phyloP scores from a whole-genome alignment of 495 filamentous ascomycete genomes.

The Tetracladium setigerum region DNA sequence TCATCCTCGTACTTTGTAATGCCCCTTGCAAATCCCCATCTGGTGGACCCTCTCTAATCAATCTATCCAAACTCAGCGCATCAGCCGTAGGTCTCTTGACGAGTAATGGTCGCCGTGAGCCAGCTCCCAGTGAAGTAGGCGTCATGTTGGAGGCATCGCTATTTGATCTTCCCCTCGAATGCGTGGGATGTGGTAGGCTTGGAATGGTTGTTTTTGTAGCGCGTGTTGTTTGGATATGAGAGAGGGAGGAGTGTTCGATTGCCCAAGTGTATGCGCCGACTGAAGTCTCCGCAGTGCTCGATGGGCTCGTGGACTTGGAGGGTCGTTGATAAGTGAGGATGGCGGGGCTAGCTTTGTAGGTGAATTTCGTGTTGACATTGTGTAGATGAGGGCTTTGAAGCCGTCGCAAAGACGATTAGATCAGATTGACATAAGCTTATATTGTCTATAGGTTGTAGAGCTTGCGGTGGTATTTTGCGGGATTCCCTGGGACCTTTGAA shows the following conservation, averaged over 20 bases:
- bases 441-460: too few species aligned
- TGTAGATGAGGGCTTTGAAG: too few species aligned
- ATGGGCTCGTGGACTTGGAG: slow-evolving; percentile 38
- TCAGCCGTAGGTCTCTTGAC: slow-evolving; percentile 38
- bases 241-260: slow-evolving; percentile 17
- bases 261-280: slow-evolving; percentile 48
- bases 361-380: too few species aligned
- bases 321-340: slow-evolving; percentile 23
- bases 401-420: too few species aligned
- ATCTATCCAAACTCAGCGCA: slow-evolving; percentile 54
- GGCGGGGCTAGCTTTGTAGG: slow-evolving; percentile 16
- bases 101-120: slow-evolving; percentile 7
- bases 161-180: slow-evolving; percentile 56
- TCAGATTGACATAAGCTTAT: too few species aligned
- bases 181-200: slow-evolving; percentile 19
- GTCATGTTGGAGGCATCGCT: slow-evolving; percentile 51
- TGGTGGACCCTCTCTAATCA: slow-evolving; percentile 67
- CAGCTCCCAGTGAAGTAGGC: slow-evolving; percentile 6
- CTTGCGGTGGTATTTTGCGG: too few species aligned
- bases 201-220: slow-evolving; percentile 23
- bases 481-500: too few species aligned
- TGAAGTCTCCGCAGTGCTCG: slow-evolving; percentile 46
- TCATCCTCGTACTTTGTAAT: slow-evolving; percentile 66
- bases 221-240: slow-evolving; percentile 22
- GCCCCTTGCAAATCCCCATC: slow-evolving; percentile 56